Conservation (phyloP, 1,284 basidiomycete species). For the Stereum hirsutum region DNA sequence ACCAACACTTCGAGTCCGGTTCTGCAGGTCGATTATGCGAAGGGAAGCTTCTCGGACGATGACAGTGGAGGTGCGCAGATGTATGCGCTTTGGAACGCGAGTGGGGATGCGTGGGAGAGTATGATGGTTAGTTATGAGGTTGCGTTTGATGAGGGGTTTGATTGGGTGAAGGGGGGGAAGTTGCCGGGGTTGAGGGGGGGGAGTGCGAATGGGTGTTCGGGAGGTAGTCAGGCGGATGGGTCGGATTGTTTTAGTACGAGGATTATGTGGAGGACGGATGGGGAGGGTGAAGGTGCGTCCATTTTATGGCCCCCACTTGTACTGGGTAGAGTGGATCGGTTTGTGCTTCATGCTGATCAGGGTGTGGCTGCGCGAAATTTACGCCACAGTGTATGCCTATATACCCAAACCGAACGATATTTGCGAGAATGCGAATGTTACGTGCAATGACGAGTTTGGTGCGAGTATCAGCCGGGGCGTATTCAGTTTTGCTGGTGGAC, state of each 20-base stretch:
- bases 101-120: constrained; percentile 43
- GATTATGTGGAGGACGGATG: constrained; percentile 35
- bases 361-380: constrained; percentile 7
- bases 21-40: constrained; percentile 55
- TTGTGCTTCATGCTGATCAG: background rate
- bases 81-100: constrained; percentile 54
- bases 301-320: background rate
- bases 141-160: constrained; percentile 50
- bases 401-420: constrained; percentile 39
- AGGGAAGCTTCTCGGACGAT: constrained; percentile 47
- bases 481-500: constrained; percentile 33
- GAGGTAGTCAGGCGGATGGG: constrained; percentile 29
- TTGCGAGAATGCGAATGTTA: constrained; percentile 15
- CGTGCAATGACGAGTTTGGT: constrained; percentile 34
- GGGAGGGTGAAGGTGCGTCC: constrained; percentile 30
- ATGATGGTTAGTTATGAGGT: constrained; percentile 67
- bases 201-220: constrained; percentile 27
- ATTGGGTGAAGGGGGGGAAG: constrained; percentile 40
- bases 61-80: constrained; percentile 56
- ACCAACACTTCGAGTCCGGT: constrained; percentile 38
- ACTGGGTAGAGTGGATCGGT: constrained; percentile 2
- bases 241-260: constrained; percentile 35
- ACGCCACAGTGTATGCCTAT: constrained; percentile 52
- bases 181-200: constrained; percentile 38
- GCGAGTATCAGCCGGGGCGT: constrained; percentile 30